These are phyloP conservation scores for Gastrodia elata DNA, from an alignment of 106 monocot genomes.

Conservation along the genomic window DNA sequence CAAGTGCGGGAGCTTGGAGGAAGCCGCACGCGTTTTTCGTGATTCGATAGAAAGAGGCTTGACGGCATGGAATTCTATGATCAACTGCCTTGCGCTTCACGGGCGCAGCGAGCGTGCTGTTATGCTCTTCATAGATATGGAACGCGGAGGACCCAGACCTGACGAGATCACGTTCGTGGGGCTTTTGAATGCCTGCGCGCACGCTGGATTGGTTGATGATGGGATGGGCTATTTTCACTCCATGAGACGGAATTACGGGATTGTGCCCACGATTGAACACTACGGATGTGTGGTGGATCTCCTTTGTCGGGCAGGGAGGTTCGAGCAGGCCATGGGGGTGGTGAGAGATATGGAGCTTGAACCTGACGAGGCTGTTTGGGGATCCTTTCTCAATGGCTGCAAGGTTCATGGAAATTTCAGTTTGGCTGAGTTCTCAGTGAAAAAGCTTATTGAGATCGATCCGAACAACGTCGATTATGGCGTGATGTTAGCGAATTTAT, in stretches of 20 bases:
- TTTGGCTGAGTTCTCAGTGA: slow-evolving; percentile 55
- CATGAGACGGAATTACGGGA: slow-evolving; percentile 36
- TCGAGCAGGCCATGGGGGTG: slow-evolving; percentile 60
- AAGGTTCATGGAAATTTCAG: slow-evolving; percentile 47
- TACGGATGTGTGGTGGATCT: slow-evolving; percentile 87
- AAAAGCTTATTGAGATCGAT: slow-evolving; percentile 58
- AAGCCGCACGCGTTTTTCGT: slow-evolving; percentile 49
- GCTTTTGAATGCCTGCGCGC: slow-evolving; percentile 78
- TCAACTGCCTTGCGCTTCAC: slow-evolving; percentile 85
- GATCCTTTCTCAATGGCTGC: slow-evolving; percentile 84
- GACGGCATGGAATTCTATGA: slow-evolving; percentile 85
- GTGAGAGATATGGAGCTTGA: slow-evolving; percentile 58
- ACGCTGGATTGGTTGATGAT: slow-evolving; percentile 72
- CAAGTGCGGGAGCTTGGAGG: slow-evolving; percentile 72
- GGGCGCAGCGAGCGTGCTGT: slow-evolving; percentile 48
- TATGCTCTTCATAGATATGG: slow-evolving; percentile 45
- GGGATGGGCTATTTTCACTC: slow-evolving; percentile 51
- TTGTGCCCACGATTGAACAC: slow-evolving; percentile 64
- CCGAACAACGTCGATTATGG: slow-evolving; percentile 55
- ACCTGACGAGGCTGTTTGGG: slow-evolving; percentile 92
- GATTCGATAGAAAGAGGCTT: slow-evolving; percentile 30
- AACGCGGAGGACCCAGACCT: slow-evolving; percentile 19
- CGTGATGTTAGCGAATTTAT: slow-evolving; percentile 76
- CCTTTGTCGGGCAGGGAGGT: slow-evolving; percentile 67
- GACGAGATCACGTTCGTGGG: slow-evolving; percentile 91